Base-by-base conservation (phyloP, 352 stramenopile species). In the Phytopythium montanum region DNA sequence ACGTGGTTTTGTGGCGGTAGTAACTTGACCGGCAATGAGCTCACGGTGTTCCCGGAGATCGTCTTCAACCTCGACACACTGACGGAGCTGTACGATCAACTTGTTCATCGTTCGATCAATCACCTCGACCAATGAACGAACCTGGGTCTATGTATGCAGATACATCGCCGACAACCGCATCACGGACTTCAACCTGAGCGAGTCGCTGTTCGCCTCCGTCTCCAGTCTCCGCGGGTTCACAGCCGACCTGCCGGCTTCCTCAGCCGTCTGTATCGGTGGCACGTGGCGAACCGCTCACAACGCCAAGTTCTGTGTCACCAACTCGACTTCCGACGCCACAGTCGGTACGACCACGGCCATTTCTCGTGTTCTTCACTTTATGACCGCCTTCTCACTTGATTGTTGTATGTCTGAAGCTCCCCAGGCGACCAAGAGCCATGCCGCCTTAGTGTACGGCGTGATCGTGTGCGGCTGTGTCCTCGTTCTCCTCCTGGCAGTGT, bases 351-450 rank as follows among this genome's bases (percentile, higher is more conserved):
- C 8, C 31, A 36, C 12, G 59, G 69, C 21, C 28, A 56, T 21
- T 67, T 82, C 26, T 71, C 66, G 16, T 73, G 13, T 84, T 84
- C 29, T n/a, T n/a, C n/a, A n/a, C n/a, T n/a, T n/a, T n/a, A n/a
- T n/a, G 31, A 36, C 5, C 31, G 7, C 31, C 31, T 36, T 10
- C 31, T 36, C 2, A 36, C 31, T 36, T 36, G 7, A 13, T 2
- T 3, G 12, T 36, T 36, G 31, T 36, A 10, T 36, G 31, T 36
- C 31, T 36, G 31, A 36, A 36, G 31, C 31, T 13, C 31, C 31
- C 31, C 1, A 36, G 12, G 31, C 31, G 31, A 36, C 31, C 31
- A 36, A 36, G 31, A 36, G 31, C 31, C 31, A 36, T 36, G 31
- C 31, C 8, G 31, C 31, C 1, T 36, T 36, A 10, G 12, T 36